Percentiles rank a stretch among this genome's conserved stretches.
These are phyloP conservation scores for Asterophora parasitica DNA, from an alignment of 768 basidiomycete genomes.

Conservation along the genomic window DNA sequence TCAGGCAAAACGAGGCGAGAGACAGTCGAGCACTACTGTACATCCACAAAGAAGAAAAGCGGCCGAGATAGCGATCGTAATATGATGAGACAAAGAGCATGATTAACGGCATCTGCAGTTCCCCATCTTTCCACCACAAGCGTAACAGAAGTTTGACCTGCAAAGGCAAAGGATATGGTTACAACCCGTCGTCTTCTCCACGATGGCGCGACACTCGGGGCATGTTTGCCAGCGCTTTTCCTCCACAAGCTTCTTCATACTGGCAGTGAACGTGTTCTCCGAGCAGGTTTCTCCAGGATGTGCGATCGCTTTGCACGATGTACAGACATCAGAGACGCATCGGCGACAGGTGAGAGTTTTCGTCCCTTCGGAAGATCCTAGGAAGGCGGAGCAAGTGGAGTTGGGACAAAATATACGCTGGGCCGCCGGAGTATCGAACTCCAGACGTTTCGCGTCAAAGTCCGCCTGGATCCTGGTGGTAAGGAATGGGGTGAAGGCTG, in stretches of 20 bases:
- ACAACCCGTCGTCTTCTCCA: slow-evolving; percentile 54
- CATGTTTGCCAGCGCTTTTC: slow-evolving; percentile 57
- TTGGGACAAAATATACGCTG: slow-evolving; percentile 50
- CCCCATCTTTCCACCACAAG: slow-evolving; percentile 40
- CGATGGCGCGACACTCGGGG: slow-evolving; percentile 49
- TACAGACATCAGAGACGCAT: slow-evolving; percentile 41
- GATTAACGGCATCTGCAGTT: slow-evolving; percentile 47
- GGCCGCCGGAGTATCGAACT: slow-evolving; percentile 37
- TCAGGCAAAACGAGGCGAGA: too few species aligned
- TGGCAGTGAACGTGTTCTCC: slow-evolving; percentile 35
- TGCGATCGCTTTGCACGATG: slow-evolving; percentile 40
- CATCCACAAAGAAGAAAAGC: too few species aligned
- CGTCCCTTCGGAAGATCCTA: slow-evolving; percentile 34
- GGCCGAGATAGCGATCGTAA: neutral
- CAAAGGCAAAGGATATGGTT: slow-evolving; percentile 67
- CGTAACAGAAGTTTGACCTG: slow-evolving; percentile 55
- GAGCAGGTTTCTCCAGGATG: slow-evolving; percentile 39
- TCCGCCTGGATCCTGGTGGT: slow-evolving; percentile 18
- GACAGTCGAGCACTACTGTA: too few species aligned
- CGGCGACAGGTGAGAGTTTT: slow-evolving; percentile 24
- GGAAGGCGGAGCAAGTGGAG: slow-evolving; percentile 47
- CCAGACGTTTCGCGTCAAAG: slow-evolving; percentile 39
- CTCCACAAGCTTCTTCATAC: slow-evolving; percentile 40
- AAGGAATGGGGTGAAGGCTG: slow-evolving; percentile 25
- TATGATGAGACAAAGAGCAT: slow-evolving; percentile 14